Evolutionary conservation across 495 filamentous ascomycete genomes (phyloP).

Genomic region (Chaetomidium leptoderma): DNA sequence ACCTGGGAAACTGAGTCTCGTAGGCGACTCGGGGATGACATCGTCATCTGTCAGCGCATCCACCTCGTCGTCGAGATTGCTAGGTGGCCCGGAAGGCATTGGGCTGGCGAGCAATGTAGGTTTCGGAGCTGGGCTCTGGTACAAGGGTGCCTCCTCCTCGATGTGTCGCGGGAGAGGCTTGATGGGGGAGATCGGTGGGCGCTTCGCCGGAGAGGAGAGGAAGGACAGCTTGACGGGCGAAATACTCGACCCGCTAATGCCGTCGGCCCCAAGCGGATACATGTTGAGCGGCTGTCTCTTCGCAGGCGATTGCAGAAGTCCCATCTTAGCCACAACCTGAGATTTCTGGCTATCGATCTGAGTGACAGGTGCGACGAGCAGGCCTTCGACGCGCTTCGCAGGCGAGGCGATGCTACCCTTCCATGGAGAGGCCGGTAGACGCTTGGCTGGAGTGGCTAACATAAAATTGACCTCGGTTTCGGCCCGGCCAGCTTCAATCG

Average conservation of each 20-base stretch:
- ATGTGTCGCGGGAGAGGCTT: constrained; percentile 23
- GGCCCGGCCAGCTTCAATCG: constrained; percentile 15
- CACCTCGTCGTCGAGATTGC: background rate
- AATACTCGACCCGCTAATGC: background rate
- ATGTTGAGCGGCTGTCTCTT: constrained; percentile 44
- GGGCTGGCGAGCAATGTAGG: constrained; percentile 41
- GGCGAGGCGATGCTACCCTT: constrained; percentile 48
- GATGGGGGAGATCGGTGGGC: constrained; percentile 38
- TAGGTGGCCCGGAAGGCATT: constrained; percentile 24
- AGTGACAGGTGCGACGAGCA: constrained; percentile 5
- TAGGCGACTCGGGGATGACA: constrained; percentile 30
- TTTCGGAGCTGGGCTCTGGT: constrained; percentile 21
- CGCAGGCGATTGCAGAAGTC: constrained; percentile 48
- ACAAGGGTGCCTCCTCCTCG: constrained; percentile 12
- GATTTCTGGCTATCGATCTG: constrained; percentile 14
- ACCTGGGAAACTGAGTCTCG: constrained; percentile 43
- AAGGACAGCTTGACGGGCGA: constrained; percentile 42
- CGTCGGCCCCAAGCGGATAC: constrained; percentile 19
- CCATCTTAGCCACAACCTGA: constrained; percentile 34
- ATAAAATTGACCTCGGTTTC: constrained; percentile 24
- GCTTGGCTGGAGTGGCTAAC: constrained; percentile 46
- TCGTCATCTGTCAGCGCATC: constrained; percentile 4
- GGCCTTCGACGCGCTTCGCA: constrained; percentile 40
- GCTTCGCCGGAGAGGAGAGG: constrained; percentile 48
- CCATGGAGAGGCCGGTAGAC: constrained; percentile 44